Evolutionary conservation across 768 basidiomycete genomes (phyloP).

Genomic region (Suillus discolor): DNA sequence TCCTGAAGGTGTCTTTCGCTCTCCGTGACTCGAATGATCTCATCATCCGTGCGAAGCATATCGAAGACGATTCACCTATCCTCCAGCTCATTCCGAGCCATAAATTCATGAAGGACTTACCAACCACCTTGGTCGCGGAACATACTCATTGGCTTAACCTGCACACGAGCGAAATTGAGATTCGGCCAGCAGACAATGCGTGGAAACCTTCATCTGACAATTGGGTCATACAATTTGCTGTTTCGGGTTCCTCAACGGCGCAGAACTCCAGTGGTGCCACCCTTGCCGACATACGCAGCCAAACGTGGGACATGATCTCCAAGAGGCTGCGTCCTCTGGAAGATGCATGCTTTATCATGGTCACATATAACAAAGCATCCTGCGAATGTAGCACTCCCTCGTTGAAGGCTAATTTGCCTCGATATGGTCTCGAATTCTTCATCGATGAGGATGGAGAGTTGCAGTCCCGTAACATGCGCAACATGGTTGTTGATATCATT

Average conservation of each 20-base stretch:
- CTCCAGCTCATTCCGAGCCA: slow-evolving; percentile 28
- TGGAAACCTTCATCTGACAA: slow-evolving; percentile 31
- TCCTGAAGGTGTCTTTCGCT: slow-evolving; percentile 26
- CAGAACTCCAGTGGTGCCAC: slow-evolving; percentile 6
- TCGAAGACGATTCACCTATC: neutral
- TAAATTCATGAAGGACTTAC: slow-evolving; percentile 27
- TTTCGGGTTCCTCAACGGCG: slow-evolving; percentile 13
- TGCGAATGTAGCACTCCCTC: neutral
- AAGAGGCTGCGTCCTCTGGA: slow-evolving; percentile 27
- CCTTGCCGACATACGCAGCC: slow-evolving; percentile 32
- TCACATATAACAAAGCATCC: slow-evolving; percentile 13
- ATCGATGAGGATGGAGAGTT: slow-evolving; percentile 34
- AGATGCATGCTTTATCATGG: slow-evolving; percentile 20
- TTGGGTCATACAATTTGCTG: slow-evolving; percentile 25
- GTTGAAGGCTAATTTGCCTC: slow-evolving; percentile 39
- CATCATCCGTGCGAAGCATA: slow-evolving; percentile 20
- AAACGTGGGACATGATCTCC: slow-evolving; percentile 30
- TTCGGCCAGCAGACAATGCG: slow-evolving; percentile 25
- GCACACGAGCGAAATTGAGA: slow-evolving; percentile 22
- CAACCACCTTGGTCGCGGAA: slow-evolving; percentile 20
- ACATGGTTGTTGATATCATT: slow-evolving; percentile 42
- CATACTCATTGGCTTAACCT: slow-evolving; percentile 36
- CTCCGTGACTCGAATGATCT: slow-evolving; percentile 17
- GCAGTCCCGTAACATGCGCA: slow-evolving; percentile 43
- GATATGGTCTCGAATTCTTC: slow-evolving; percentile 44